Base-by-base conservation (phyloP, 148 eudicot species). In the Vaccinium myrtillus region DNA sequence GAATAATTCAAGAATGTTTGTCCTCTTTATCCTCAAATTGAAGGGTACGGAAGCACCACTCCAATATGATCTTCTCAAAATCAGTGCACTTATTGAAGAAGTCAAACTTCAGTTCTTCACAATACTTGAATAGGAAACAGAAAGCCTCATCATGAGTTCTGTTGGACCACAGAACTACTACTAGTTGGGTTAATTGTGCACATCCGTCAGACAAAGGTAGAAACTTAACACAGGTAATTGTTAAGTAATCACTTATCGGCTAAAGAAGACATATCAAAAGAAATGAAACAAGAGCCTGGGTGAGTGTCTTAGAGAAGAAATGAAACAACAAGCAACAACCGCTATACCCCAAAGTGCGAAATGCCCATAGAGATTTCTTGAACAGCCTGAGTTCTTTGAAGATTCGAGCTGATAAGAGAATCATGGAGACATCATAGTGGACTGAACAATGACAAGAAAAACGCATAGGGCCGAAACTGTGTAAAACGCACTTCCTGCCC, bases 1-100 rank as follows among this genome's bases (percentile, higher is more conserved):
- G 74, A 90, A 88, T 85, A 86, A 86, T 89, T 92, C 92, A 92
- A 91, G 87, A 87, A 88, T 90, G 85, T 85, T 85, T 87, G 95
- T 81, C 91, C 93, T 87, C 88, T 77, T 82, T 23, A 83, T 85
- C 84, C 79, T 83, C 39, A 77, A 85, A 81, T 15, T 63, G 78
- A 83, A 77, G 81, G 74, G 86, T 70, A 81, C 58, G 79, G 49
- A 86, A 76, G 59, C 53, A 73, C 63, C 50, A 50, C 48, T 79
- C 84, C 86, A 5, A 80, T 80, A 61, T 69, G 82, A 81, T 50
- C 75, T 85, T 79, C 81, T 59, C 69, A 48, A 77, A 81, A 48
- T 39, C 48, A 81, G 15, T 25, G 75, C 59, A 81, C 77, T 81
- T 27, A 63, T 49, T 49, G 9, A 65, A 21, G 67, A 67, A 61